Conservation (phyloP, 805 yeast genomes). For the Spathaspora boniae region DNA sequence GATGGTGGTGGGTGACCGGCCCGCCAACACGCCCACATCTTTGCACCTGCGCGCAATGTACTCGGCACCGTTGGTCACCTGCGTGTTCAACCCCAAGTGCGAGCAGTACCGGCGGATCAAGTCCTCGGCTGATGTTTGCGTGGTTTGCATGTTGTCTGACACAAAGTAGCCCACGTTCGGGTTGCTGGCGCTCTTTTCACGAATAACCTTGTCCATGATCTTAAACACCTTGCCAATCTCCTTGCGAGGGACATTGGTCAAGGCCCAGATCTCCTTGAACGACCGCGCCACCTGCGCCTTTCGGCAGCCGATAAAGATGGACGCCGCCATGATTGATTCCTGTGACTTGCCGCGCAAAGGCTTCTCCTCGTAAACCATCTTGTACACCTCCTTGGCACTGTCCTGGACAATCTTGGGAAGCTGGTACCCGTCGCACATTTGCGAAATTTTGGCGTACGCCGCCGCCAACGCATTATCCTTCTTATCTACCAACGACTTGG, state of each 20-base stretch:
- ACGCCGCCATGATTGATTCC: slow-evolving; percentile 94
- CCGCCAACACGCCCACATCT: slow-evolving; percentile 90
- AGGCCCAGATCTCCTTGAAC: slow-evolving; percentile 92
- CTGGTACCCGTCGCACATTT: slow-evolving; percentile 96
- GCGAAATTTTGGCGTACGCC: slow-evolving; percentile 87
- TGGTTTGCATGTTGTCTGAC: slow-evolving; percentile 57
- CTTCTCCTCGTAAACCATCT: slow-evolving; percentile 83
- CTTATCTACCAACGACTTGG: slow-evolving; percentile 77
- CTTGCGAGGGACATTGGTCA: slow-evolving; percentile 89
- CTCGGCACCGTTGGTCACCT: slow-evolving; percentile 89
- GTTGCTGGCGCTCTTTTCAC: slow-evolving; percentile 52
- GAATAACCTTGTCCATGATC: slow-evolving; percentile 61
- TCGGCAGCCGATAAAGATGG: slow-evolving; percentile 90
- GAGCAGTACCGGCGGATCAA: slow-evolving; percentile 95
- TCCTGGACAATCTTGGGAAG: slow-evolving; percentile 94
- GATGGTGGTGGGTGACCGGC: slow-evolving; percentile 94
- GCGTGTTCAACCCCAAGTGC: slow-evolving; percentile 81
- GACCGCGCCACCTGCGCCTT: slow-evolving; percentile 92
- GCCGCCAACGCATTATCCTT: slow-evolving; percentile 84
- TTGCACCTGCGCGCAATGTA: slow-evolving; percentile 85
- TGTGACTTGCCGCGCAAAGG: slow-evolving; percentile 86
- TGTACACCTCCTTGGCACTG: slow-evolving; percentile 95
- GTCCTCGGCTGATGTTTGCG: slow-evolving; percentile 91
- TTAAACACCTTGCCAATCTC: slow-evolving; percentile 92
- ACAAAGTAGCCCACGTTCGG: slow-evolving; percentile 35